phyloP scores from a whole-genome alignment of 1,284 basidiomycete species.

The Irpex sp. region DNA sequence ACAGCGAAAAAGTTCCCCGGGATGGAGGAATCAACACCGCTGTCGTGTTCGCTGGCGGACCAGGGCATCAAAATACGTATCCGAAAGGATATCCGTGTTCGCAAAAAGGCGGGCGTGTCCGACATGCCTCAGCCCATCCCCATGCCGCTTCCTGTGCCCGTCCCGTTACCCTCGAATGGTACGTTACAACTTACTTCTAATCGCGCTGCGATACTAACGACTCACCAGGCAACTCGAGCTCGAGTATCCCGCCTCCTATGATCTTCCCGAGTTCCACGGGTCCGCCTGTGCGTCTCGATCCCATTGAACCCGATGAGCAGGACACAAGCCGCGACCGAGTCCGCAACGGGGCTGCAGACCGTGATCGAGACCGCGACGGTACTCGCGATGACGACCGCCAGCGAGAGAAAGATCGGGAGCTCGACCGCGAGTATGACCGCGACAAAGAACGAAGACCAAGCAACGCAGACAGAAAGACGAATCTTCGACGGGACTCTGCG shows the following conservation, averaged over 20 bases:
- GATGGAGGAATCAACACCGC: constrained; percentile 86
- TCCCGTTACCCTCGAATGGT: constrained; percentile 7
- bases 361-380: constrained; percentile 22
- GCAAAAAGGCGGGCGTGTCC: constrained; percentile 54
- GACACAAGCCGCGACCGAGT: constrained; percentile 13
- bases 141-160: constrained; percentile 15
- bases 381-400: constrained; percentile 19
- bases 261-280: constrained; percentile 11
- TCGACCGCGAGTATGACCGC: constrained; percentile 14
- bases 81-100: constrained; percentile 79
- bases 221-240: not conserved
- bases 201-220: not conserved
- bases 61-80: constrained; percentile 93
- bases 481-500: constrained; percentile 3
- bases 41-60: constrained; percentile 84
- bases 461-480: not conserved
- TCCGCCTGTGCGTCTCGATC: constrained; percentile 12
- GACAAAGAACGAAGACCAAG: constrained; percentile 10
- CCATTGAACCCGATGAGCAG: constrained; percentile 14
- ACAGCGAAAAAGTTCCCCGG: constrained; percentile 94
- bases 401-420: constrained; percentile 14
- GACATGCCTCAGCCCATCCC: constrained; percentile 22
- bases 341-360: constrained; percentile 8
- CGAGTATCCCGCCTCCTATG: constrained; percentile 1
- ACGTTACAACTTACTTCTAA: not conserved